Conservation (phyloP, 2,329 filamentous ascomycete species). For the Raffaelea arxii region DNA sequence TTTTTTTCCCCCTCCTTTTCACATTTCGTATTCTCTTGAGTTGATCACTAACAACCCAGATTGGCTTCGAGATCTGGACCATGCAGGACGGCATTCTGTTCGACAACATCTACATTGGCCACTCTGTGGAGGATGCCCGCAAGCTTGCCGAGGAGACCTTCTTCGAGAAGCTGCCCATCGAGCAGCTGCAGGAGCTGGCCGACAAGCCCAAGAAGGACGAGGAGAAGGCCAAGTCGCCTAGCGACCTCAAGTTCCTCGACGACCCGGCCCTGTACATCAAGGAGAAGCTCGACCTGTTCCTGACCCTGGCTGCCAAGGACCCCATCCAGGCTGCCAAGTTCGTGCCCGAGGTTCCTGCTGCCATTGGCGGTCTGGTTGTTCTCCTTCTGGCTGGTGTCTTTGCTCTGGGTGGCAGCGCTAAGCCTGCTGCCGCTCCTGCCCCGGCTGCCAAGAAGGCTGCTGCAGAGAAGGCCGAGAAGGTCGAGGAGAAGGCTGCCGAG, state of each 20-base stretch:
- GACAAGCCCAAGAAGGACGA: slow-evolving; percentile 72
- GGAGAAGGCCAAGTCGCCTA: slow-evolving; percentile 58
- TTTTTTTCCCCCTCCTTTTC: not conserved
- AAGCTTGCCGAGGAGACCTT: slow-evolving; percentile 85
- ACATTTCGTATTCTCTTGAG: slow-evolving; percentile 4
- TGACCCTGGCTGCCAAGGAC: slow-evolving; percentile 71
- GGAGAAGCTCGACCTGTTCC: slow-evolving; percentile 89
- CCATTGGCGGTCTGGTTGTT: slow-evolving; percentile 62
- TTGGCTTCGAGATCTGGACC: slow-evolving; percentile 99
- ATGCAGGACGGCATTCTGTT: slow-evolving; percentile 99
- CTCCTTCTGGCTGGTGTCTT: slow-evolving; percentile 53
- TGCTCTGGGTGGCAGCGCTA: slow-evolving; percentile 53
- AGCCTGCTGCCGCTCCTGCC: too few relatives aligned
- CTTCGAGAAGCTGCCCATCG: slow-evolving; percentile 74
- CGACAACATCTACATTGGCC: slow-evolving; percentile 99
- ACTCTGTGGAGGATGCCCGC: slow-evolving; percentile 87
- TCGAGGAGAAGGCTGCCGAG: slow-evolving; percentile 59
- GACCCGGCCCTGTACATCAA: slow-evolving; percentile 80
- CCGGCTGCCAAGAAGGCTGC: slow-evolving; percentile 62
- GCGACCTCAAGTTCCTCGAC: slow-evolving; percentile 78
- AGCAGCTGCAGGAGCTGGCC: slow-evolving; percentile 71
- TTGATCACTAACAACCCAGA: slow-evolving; percentile 39
- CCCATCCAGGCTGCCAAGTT: slow-evolving; percentile 78
- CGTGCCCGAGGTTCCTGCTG: slow-evolving; percentile 84
- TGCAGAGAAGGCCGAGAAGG: slow-evolving; percentile 48